Evolutionary conservation across 805 yeast genomes (phyloP).

Genomic region (Starmerella sp.): DNA sequence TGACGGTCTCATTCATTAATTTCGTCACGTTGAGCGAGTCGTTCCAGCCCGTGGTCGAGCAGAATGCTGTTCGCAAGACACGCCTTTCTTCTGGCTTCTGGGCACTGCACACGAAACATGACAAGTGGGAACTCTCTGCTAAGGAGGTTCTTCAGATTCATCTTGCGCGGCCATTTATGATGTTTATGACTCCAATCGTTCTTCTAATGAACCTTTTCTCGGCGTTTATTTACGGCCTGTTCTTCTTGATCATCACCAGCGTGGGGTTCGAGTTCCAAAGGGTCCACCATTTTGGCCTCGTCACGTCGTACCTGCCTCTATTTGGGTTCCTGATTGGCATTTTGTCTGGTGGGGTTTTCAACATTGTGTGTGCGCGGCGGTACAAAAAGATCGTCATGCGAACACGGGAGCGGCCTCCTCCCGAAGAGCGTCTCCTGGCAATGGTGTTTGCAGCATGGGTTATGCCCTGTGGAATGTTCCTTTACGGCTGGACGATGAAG

Average conservation of each 20-base stretch:
- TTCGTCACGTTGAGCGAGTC: constrained; percentile 33
- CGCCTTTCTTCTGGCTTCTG: constrained; percentile 68
- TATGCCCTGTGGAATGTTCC: constrained; percentile 45
- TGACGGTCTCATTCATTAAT: constrained; percentile 29
- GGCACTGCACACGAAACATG: constrained; percentile 84
- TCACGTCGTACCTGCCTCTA: constrained; percentile 28
- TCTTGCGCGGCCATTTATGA: constrained; percentile 67
- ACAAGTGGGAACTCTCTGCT: constrained; percentile 61
- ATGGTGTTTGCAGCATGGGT: constrained; percentile 39
- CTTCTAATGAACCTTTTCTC: constrained; percentile 34
- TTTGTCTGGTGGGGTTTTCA: constrained; percentile 26
- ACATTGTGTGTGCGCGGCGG: constrained; percentile 23
- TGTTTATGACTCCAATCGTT: constrained; percentile 47
- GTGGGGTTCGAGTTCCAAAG: constrained; percentile 31
- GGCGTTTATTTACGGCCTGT: constrained; percentile 36
- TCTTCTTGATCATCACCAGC: constrained; percentile 35
- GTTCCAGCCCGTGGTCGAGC: constrained; percentile 39
- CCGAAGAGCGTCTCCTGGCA: constrained; percentile 49
- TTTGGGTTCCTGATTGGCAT: constrained; percentile 29
- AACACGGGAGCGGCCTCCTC: constrained; percentile 38
- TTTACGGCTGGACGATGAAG: constrained; percentile 53
- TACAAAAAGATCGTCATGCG: constrained; percentile 24
- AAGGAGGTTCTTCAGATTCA: constrained; percentile 61
- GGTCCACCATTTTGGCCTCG: constrained; percentile 28
- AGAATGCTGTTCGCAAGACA: constrained; percentile 50